phyloP scores from a whole-genome alignment of 495 filamentous ascomycete genomes.

The Penicillium nucicola region DNA sequence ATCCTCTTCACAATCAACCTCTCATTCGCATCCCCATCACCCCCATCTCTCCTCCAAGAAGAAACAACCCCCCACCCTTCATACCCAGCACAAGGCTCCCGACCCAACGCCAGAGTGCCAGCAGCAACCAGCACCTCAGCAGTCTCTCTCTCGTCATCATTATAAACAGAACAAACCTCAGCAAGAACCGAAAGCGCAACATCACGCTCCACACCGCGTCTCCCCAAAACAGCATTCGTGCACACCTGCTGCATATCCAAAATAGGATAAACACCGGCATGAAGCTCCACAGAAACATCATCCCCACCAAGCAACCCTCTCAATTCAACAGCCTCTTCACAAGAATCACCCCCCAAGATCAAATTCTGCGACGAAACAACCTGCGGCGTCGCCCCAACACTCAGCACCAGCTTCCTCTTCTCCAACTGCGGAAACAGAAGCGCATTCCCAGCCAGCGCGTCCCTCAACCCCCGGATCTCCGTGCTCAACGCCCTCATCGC shows the following conservation, averaged over 20 bases:
- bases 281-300: conserved; percentile 55
- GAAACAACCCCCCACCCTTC: conserved; percentile 70
- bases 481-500: conserved; percentile 55
- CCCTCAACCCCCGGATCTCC: conserved; percentile 59
- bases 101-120: conserved; percentile 68
- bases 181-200: conserved; percentile 69
- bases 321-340: conserved; percentile 18
- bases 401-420: conserved; percentile 53
- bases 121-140: conserved; percentile 70
- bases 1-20: conserved; percentile 31
- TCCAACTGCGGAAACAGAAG: conserved; percentile 11
- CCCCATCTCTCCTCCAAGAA: conserved; percentile 46
- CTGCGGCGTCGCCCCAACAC: conserved; percentile 81
- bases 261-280: conserved; percentile 71
- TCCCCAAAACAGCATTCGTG: conserved; percentile 53
- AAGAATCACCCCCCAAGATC: conserved; percentile 2
- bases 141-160: conserved; percentile 36
- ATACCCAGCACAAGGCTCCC: conserved; percentile 72
- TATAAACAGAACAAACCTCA: conserved; percentile 72
- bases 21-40: not conserved
- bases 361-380: conserved; percentile 55
- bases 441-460: conserved; percentile 41
- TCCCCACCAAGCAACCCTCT: conserved; percentile 21
- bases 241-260: conserved; percentile 82
- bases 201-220: conserved; percentile 43